These are phyloP conservation scores for Clathrospora elynae DNA, from an alignment of 2,329 filamentous ascomycete genomes.

Conservation along the genomic window DNA sequence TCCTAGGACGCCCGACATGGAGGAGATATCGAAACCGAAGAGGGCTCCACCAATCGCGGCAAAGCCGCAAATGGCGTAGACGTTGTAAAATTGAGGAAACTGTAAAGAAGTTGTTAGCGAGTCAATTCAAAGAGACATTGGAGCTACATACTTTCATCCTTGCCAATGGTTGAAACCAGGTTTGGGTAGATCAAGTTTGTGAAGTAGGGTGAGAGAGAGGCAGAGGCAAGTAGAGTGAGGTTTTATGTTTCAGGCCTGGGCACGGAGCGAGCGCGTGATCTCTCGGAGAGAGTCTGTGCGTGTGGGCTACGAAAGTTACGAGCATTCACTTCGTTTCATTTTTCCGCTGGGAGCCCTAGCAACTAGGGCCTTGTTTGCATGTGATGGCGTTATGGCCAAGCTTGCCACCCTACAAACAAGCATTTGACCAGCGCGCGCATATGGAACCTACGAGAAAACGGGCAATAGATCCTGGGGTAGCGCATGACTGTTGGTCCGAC, in stretches of 20 bases:
- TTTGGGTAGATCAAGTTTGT: conserved; percentile 14
- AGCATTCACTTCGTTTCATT: conserved; percentile 18
- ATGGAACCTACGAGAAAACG: conserved; percentile 14
- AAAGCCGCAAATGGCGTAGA: conserved; percentile 58
- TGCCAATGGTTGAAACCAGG: conserved; percentile 20
- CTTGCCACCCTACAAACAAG: conserved; percentile 30
- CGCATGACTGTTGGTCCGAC: conserved; percentile 21
- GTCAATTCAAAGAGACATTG: background rate
- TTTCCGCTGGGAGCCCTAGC: conserved; percentile 8
- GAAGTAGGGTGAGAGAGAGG: conserved; percentile 4
- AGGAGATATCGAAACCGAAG: conserved; percentile 50
- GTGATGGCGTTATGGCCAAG: conserved; percentile 19
- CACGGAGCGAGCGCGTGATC: conserved; percentile 27
- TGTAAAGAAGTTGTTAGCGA: conserved; percentile 15
- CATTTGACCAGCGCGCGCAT: conserved; percentile 16
- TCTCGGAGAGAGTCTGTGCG: conserved; percentile 17
- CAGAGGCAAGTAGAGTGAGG: background rate
- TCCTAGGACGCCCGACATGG: conserved; percentile 48
- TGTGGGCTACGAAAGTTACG: conserved; percentile 4
- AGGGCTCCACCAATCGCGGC: conserved; percentile 60
- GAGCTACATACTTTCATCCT: conserved; percentile 38
- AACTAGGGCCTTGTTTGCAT: conserved; percentile 9
- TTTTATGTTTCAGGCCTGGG: conserved; percentile 20
- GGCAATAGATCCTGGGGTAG: conserved; percentile 30
- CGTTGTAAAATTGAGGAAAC: conserved; percentile 52